Evolutionary conservation across 2,329 filamentous ascomycete genomes (phyloP).

Genomic region (Paecilomyces sp.): DNA sequence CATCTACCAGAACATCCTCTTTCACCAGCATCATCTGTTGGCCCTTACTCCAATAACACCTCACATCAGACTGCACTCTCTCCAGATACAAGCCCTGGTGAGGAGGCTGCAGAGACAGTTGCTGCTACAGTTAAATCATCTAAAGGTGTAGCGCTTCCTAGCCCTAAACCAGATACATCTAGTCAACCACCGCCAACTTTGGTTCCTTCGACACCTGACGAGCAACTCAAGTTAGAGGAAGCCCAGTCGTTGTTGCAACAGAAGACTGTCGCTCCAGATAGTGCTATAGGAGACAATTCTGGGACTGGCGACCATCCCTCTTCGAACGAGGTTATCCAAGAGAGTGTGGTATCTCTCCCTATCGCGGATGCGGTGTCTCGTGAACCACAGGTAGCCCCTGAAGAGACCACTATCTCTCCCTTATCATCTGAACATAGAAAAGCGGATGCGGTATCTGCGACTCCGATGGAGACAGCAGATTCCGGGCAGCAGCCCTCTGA

Average conservation of each 20-base stretch:
- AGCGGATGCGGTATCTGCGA: constrained; percentile 6
- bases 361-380: constrained; percentile 2
- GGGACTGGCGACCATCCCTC: constrained; percentile 5
- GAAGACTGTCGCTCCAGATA: constrained; percentile 13
- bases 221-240: constrained; percentile 51
- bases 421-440: constrained; percentile 8
- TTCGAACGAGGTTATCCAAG: constrained; percentile 20
- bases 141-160: constrained; percentile 9
- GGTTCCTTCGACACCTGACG: constrained; percentile 48
- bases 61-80: constrained; percentile 62
- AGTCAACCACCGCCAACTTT: constrained; percentile 17
- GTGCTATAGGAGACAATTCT: constrained; percentile 11
- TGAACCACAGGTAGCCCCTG: constrained; percentile 13
- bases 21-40: constrained; percentile 58
- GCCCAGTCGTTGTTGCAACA: constrained; percentile 37
- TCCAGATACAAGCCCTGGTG: constrained; percentile 66
- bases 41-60: constrained; percentile 64
- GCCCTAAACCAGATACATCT: constrained; percentile 16
- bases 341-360: constrained; percentile 11
- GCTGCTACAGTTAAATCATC: constrained; percentile 29
- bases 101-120: constrained; percentile 45
- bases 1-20: constrained; percentile 29
- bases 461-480: constrained; percentile 8
- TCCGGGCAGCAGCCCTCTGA: constrained; percentile 9
- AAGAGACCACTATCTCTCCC: constrained; percentile 5